Evolutionary conservation across 179 eudicot species (phyloP).

Genomic region (Beta corolliflora): DNA sequence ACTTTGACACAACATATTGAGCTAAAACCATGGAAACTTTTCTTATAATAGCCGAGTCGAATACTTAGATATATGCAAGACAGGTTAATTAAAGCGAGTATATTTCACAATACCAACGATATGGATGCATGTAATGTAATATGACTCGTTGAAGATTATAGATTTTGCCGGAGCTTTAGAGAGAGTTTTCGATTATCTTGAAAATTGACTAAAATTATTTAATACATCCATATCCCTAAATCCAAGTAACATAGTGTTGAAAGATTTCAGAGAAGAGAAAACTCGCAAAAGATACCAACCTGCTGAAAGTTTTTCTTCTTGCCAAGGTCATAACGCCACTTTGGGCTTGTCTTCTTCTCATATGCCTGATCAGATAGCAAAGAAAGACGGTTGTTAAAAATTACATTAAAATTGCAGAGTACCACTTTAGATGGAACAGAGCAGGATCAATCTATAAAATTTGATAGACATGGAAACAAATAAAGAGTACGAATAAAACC

Average conservation of each 20-base stretch:
- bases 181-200: no score
- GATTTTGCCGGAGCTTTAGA: no score
- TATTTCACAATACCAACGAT: no score
- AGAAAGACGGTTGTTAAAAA: background rate
- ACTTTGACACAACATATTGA: no score
- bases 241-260: background rate
- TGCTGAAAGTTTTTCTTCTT: conserved; percentile 93
- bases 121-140: no score
- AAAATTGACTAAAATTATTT: no score
- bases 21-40: no score
- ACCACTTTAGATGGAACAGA: background rate
- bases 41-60: no score
- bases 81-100: no score
- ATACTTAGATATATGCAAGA: no score
- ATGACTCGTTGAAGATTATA: no score
- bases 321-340: conserved; percentile 94
- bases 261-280: background rate
- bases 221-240: no score
- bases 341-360: conserved; percentile 87
- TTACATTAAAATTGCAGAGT: background rate
- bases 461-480: background rate
- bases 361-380: conserved; percentile 62
- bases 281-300: conserved; percentile 38
- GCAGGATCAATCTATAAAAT: background rate
- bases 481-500: background rate